Conservation (phyloP, 225 moss, liverwort and hornwort species). For the Ulota crispa region DNA sequence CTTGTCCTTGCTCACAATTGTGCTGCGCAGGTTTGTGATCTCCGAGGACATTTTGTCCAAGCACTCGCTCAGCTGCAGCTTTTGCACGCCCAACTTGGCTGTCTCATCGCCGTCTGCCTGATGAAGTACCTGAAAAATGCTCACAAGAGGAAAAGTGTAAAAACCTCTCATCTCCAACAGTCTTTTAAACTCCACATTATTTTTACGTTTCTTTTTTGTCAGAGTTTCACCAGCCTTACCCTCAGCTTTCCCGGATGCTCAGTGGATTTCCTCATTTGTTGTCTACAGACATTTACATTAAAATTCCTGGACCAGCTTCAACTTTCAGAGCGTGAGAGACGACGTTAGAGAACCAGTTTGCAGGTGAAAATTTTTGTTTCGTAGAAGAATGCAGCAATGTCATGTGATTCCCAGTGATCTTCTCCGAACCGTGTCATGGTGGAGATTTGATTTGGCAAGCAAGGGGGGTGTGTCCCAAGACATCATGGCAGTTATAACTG, state of each 20-base stretch:
- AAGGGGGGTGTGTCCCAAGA: slow-evolving; percentile 21
- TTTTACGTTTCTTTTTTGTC: background rate
- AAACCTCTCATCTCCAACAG: background rate
- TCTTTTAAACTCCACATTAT: background rate
- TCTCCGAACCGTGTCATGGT: slow-evolving; percentile 12
- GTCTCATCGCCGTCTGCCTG: slow-evolving; percentile 8
- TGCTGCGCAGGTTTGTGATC: slow-evolving; percentile 64
- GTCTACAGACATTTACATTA: background rate
- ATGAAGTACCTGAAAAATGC: slow-evolving; percentile 17
- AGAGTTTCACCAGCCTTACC: background rate
- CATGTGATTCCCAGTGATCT: slow-evolving; percentile 15
- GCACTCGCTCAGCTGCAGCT: slow-evolving; percentile 84
- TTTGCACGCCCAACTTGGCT: slow-evolving; percentile 54
- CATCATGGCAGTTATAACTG: slow-evolving; percentile 33
- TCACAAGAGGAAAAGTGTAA: background rate
- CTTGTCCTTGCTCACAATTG: slow-evolving; percentile 68
- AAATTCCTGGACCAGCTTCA: background rate
- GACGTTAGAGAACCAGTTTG: background rate
- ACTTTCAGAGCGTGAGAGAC: background rate
- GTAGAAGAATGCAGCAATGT: background rate
- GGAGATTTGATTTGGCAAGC: slow-evolving; percentile 24
- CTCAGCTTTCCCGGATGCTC: slow-evolving; percentile 29
- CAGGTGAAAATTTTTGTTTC: background rate
- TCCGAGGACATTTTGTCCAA: slow-evolving; percentile 83
- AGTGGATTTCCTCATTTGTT: slow-evolving; percentile 21